Conservation (phyloP, 2,329 filamentous ascomycete genomes). For the Claviceps citrina region DNA sequence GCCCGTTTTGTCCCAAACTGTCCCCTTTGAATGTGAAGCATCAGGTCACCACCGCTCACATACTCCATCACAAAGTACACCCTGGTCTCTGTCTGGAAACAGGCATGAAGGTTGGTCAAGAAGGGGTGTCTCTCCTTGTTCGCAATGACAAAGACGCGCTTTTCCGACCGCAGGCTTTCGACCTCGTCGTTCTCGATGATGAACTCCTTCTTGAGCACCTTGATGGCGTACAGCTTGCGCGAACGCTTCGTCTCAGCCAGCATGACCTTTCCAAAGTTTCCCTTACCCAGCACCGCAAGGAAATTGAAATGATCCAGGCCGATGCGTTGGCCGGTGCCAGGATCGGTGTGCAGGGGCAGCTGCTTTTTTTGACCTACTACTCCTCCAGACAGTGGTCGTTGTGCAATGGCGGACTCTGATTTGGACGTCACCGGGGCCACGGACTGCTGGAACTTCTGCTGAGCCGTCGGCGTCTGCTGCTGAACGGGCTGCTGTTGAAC, state of each 20-base stretch:
- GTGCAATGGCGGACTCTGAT: slow-evolving; percentile 20
- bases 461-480: slow-evolving; percentile 18
- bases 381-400: slow-evolving; percentile 16
- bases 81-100: slow-evolving; percentile 95
- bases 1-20: slow-evolving; percentile 92
- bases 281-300: slow-evolving; percentile 91
- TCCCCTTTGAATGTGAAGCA: slow-evolving; percentile 95
- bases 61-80: slow-evolving; percentile 99
- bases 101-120: slow-evolving; percentile 85
- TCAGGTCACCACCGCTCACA: slow-evolving; percentile 92
- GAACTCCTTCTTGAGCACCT: slow-evolving; percentile 98
- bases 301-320: slow-evolving; percentile 99
- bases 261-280: slow-evolving; percentile 99
- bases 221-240: slow-evolving; percentile 90
- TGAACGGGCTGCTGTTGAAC: slow-evolving; percentile 12
- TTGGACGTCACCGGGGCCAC: slow-evolving; percentile 18
- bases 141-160: slow-evolving; percentile 89
- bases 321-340: slow-evolving; percentile 68
- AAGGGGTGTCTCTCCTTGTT: slow-evolving; percentile 97
- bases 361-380: slow-evolving; percentile 34
- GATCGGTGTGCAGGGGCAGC: slow-evolving; percentile 53
- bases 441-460: slow-evolving; percentile 23
- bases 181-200: slow-evolving; percentile 99
- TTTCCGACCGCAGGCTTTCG: slow-evolving; percentile 92
- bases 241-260: slow-evolving; percentile 89